Conservation (phyloP, 768 basidiomycete genomes). For the Phaeolepiota aurea region DNA sequence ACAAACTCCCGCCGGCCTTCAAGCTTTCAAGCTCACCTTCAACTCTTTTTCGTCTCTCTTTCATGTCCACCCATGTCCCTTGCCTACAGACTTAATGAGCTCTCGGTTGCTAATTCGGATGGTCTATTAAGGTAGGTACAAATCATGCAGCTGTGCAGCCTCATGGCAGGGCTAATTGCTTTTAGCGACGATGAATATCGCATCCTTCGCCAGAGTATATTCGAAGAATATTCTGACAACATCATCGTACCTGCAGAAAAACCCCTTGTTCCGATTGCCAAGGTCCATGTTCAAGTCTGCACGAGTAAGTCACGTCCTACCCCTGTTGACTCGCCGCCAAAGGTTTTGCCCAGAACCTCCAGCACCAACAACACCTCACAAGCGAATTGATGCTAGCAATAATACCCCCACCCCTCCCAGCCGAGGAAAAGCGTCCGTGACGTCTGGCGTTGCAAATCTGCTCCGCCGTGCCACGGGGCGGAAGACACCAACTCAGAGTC, state of each 20-base stretch:
- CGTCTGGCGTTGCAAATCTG: conserved; percentile 23
- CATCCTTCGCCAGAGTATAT: conserved; percentile 57
- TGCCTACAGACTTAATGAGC: conserved; percentile 57
- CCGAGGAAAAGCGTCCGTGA: conserved; percentile 16
- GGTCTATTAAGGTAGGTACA: conserved; percentile 54
- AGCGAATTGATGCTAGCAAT: background rate
- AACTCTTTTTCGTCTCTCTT: conserved; percentile 11
- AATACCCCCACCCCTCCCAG: conserved; percentile 5
- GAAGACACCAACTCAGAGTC: conserved; percentile 13
- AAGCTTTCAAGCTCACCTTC: too few relatives aligned
- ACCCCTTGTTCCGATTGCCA: conserved; percentile 19
- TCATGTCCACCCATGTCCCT: conserved; percentile 30
- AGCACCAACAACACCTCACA: background rate
- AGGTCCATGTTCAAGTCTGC: conserved; percentile 9
- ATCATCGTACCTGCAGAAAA: conserved; percentile 18
- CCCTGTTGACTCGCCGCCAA: background rate
- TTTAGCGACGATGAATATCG: conserved; percentile 69
- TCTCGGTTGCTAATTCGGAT: conserved; percentile 58
- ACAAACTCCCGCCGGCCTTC: too few relatives aligned
- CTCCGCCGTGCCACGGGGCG: conserved; percentile 31
- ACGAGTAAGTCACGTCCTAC: background rate
- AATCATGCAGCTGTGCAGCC: background rate
- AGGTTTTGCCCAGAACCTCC: background rate
- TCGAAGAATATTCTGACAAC: conserved; percentile 45
- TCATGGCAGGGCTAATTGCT: conserved; percentile 1